These are phyloP conservation scores for Delitschia confertaspora DNA, from an alignment of 495 filamentous ascomycete species.

Conservation along the genomic window DNA sequence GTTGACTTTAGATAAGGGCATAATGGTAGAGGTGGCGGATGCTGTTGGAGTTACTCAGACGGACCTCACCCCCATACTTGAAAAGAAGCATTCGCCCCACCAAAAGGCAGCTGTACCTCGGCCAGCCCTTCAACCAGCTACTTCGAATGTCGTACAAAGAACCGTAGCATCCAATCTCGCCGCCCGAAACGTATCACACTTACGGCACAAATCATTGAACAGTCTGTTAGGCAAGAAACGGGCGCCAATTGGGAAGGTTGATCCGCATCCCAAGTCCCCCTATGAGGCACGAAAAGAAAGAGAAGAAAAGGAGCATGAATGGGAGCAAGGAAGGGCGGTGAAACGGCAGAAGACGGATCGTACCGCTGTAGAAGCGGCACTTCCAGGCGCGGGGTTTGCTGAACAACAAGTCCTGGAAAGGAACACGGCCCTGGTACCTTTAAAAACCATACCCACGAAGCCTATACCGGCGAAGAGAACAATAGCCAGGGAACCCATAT, in stretches of 20 bases:
- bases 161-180: background rate
- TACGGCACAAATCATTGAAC: constrained; percentile 48
- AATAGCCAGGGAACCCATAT: background rate
- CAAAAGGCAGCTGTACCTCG: constrained; percentile 1
- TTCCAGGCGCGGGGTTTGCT: background rate
- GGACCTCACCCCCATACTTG: constrained; percentile 63
- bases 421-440: too few species aligned
- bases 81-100: constrained; percentile 47
- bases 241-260: constrained; percentile 40
- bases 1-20: constrained; percentile 62
- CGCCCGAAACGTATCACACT: constrained; percentile 21
- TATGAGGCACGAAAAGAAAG: constrained; percentile 40
- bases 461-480: too few species aligned
- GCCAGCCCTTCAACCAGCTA: background rate
- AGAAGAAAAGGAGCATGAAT: constrained; percentile 27
- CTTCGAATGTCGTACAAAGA: background rate
- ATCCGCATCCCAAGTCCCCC: constrained; percentile 39
- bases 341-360: constrained; percentile 42
- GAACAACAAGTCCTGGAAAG: background rate
- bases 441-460: too few species aligned
- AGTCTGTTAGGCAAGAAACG: constrained; percentile 49
- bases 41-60: constrained; percentile 61
- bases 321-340: constrained; percentile 27
- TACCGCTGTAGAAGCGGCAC: background rate
- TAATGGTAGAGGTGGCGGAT: constrained; percentile 72